Evolutionary conservation across 805 yeast species (phyloP), one percentile per base, ranked within the genome.

Genomic region (Grigorovia jiainica): DNA sequence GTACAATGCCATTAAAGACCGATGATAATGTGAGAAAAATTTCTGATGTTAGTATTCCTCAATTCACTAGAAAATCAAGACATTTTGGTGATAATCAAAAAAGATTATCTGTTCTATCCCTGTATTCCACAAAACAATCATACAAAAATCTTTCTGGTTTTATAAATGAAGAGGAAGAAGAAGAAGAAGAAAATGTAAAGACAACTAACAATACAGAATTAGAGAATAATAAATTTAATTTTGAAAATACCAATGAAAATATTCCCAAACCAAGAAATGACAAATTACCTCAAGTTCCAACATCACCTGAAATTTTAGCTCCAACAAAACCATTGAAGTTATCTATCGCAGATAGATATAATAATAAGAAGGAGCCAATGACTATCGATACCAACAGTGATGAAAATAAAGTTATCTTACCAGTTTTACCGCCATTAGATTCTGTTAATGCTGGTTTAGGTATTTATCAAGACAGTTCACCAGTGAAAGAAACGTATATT

Each of bases 91-190:
- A 71, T 43, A 73, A 78, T 6, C 76, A 76, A 54, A 82, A 78
- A 60, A 72, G 92, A 54, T 65, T 80, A 41, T 78, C 86, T 25
- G 82, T 82, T n/a, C 59, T 82, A 34, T 79, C 87, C 0, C 65
- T 80, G 60, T 79, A 79, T 51, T 81, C 89, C 1, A 76, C 87
- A 3, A 77, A 73, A 47, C 75, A 72, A 36, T 78, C 86, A 0
- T 79, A 73, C 49, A 73, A 72, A 32, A 79, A 82, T 53, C 66
- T 81, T 53, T 73, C 72, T 16, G 63, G 67, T 16, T 65, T 67
- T 33, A 46, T 73, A 44, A 66, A 62, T 34, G 51, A 52, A 32
- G 47, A 46, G 5, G 49, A 45, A 3, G 42, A 44, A 10, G 46
- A 47, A 17, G 36, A 33, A 13, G 52, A 43, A 17, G 29, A 38